A percentile compares a stretch with the other conserved stretches of the same genome.
Evolutionary conservation across 1,139 yeast genomes (phyloP).

Genomic region (Kurtzmaniella natalensis): DNA sequence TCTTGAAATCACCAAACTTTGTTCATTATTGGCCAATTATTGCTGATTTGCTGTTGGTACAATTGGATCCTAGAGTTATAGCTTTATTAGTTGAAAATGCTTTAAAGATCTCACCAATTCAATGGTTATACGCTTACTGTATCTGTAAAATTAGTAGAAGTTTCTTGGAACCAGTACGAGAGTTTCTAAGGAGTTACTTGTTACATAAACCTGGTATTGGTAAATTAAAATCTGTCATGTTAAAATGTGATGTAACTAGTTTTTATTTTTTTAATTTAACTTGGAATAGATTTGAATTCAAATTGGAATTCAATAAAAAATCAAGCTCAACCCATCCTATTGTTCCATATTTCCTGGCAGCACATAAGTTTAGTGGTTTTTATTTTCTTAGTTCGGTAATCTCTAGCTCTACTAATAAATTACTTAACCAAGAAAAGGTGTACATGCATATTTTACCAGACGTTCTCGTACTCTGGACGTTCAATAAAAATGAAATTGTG

Average conservation of each 20-base stretch:
- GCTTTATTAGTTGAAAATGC: not conserved
- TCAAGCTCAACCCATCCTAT: not conserved
- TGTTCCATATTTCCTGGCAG: not conserved
- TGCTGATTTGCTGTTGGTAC: not conserved
- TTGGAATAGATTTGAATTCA: not conserved
- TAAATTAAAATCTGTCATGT: not conserved
- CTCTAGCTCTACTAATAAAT: constrained; percentile 1
- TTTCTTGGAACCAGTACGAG: not conserved
- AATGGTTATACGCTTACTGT: constrained; percentile 1
- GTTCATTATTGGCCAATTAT: constrained; percentile 3
- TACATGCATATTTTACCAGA: not conserved
- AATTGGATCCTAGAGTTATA: not conserved
- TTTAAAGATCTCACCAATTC: not conserved
- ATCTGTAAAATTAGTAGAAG: not conserved
- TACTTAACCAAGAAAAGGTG: not conserved
- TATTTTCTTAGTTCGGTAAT: not conserved
- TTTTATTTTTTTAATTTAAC: not conserved
- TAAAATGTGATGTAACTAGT: not conserved
- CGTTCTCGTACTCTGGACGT: not conserved
- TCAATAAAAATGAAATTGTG: not conserved
- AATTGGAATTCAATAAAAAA: not conserved
- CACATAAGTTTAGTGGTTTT: not conserved
- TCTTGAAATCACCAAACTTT: constrained; percentile 4
- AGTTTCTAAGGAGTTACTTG: not conserved
- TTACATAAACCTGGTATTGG: not conserved